phyloP scores from a whole-genome alignment of 108 stramenopile species.

The Fistulifera pelliculosa region DNA sequence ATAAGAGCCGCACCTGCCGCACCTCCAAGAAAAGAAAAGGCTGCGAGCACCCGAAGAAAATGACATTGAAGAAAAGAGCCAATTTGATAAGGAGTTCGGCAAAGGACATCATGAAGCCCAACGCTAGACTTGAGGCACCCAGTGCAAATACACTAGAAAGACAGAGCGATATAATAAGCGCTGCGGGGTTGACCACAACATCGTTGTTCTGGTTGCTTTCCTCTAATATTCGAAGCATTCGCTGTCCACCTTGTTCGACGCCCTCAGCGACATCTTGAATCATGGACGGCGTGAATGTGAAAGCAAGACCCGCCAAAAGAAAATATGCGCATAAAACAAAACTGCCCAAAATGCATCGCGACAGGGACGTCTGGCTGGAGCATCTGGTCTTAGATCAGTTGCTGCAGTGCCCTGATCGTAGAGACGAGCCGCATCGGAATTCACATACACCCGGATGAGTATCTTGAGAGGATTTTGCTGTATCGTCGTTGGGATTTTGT shows the following conservation, averaged over 20 bases:
- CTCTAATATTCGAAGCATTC: constrained; percentile 10
- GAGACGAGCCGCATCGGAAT: too few species aligned
- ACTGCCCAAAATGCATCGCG: constrained; percentile 54
- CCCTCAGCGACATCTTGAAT: constrained; percentile 29
- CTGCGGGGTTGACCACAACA: constrained; percentile 5
- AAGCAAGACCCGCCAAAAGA: constrained; percentile 30
- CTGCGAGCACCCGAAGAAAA: constrained; percentile 25
- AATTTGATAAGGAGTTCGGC: constrained; percentile 48
- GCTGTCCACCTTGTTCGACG: constrained; percentile 10
- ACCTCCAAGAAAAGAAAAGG: constrained; percentile 17
- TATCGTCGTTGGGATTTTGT: too few species aligned
- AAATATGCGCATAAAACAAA: constrained; percentile 55
- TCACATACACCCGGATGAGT: too few species aligned
- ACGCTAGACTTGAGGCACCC: constrained; percentile 18
- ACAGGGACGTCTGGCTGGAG: constrained; percentile 41
- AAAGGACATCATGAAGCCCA: constrained; percentile 29
- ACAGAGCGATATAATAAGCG: constrained; percentile 13
- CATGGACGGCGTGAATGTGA: constrained; percentile 40
- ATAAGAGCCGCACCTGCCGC: constrained; percentile 29
- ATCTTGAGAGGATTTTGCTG: too few species aligned
- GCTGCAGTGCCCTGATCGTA: too few species aligned
- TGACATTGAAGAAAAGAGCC: constrained; percentile 51
- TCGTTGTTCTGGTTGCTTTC: constrained; percentile 7
- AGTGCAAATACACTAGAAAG: constrained; percentile 2
- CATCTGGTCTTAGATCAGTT: constrained; percentile 2